phyloP scores from a whole-genome alignment of 371 early-diverging fungal species.

The Mycotypha africana region DNA sequence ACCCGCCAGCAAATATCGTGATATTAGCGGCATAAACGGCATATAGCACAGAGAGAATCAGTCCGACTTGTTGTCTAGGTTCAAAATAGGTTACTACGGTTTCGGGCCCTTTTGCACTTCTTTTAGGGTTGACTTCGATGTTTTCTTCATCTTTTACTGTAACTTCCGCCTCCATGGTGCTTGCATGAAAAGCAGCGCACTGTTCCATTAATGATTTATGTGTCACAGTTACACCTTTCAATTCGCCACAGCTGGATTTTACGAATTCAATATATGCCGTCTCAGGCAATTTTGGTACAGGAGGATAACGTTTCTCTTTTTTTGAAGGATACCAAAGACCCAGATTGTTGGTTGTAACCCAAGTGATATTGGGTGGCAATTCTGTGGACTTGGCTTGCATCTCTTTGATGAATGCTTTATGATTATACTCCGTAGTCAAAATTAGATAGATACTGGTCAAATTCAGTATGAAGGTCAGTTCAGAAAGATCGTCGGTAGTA shows the following conservation, averaged over 20 bases:
- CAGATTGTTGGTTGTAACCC: slow-evolving; percentile 76
- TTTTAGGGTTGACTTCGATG: slow-evolving; percentile 9
- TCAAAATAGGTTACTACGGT: slow-evolving; percentile 67
- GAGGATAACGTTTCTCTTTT: slow-evolving; percentile 39
- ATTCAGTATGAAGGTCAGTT: slow-evolving; percentile 69
- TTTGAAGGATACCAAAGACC: slow-evolving; percentile 56
- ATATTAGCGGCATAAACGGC: slow-evolving; percentile 70
- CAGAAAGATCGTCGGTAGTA: slow-evolving; percentile 73
- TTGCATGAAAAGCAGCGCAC: slow-evolving; percentile 40
- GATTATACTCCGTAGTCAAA: slow-evolving; percentile 78
- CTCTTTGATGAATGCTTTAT: slow-evolving; percentile 65
- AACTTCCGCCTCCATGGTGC: slow-evolving; percentile 18
- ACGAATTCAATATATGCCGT: slow-evolving; percentile 86
- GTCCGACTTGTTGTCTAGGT: slow-evolving; percentile 80
- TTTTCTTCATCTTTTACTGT: background rate
- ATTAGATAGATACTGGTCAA: slow-evolving; percentile 60
- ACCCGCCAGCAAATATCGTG: slow-evolving; percentile 60
- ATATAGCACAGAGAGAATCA: slow-evolving; percentile 62
- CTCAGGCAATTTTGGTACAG: slow-evolving; percentile 45
- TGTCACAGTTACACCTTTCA: slow-evolving; percentile 79
- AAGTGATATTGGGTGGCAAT: slow-evolving; percentile 63
- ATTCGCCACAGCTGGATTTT: slow-evolving; percentile 76
- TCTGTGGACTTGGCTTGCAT: slow-evolving; percentile 52
- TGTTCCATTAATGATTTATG: slow-evolving; percentile 76
- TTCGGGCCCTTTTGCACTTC: slow-evolving; percentile 19